phyloP scores from a whole-genome alignment of 1,284 basidiomycete species.

The Trichosporon asahii region DNA sequence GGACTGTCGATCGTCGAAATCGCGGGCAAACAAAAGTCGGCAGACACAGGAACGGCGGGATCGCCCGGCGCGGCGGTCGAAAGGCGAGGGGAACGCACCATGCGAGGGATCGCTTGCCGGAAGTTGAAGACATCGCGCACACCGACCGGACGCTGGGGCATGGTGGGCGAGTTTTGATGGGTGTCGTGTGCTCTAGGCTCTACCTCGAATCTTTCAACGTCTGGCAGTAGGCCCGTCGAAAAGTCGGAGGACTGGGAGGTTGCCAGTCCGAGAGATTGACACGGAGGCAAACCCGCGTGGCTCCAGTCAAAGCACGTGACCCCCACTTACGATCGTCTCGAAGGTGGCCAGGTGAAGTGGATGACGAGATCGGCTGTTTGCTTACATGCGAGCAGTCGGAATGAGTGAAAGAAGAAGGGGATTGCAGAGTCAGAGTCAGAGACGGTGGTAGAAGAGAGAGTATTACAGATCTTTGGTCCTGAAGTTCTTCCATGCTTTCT shows the following conservation, averaged over 20 bases:
- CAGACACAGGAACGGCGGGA: not conserved
- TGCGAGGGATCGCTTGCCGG: slow-evolving; percentile 46
- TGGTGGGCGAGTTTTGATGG: slow-evolving; percentile 14
- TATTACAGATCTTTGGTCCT: too few relatives aligned
- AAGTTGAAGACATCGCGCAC: slow-evolving; percentile 34
- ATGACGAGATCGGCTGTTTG: not conserved
- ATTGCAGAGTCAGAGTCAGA: not conserved
- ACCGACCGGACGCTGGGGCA: slow-evolving; percentile 20
- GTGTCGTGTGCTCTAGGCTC: slow-evolving; percentile 9
- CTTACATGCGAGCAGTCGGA: not conserved
- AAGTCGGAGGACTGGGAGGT: slow-evolving; percentile 18
- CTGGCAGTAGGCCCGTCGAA: slow-evolving; percentile 11
- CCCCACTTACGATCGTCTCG: not conserved
- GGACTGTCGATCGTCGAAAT: not conserved
- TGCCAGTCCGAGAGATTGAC: not conserved
- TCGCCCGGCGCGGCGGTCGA: not conserved
- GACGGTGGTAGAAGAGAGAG: too few relatives aligned
- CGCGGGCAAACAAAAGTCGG: not conserved
- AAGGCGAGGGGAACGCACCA: slow-evolving; percentile 34
- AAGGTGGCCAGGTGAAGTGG: not conserved
- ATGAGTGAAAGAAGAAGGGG: not conserved
- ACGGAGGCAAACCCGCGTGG: not conserved
- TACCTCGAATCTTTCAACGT: not conserved
- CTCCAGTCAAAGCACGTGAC: not conserved
- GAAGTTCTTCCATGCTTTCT: too few relatives aligned